phyloP scores from a whole-genome alignment of 2,329 filamentous ascomycete genomes.

The Fusarium tricinctum region DNA sequence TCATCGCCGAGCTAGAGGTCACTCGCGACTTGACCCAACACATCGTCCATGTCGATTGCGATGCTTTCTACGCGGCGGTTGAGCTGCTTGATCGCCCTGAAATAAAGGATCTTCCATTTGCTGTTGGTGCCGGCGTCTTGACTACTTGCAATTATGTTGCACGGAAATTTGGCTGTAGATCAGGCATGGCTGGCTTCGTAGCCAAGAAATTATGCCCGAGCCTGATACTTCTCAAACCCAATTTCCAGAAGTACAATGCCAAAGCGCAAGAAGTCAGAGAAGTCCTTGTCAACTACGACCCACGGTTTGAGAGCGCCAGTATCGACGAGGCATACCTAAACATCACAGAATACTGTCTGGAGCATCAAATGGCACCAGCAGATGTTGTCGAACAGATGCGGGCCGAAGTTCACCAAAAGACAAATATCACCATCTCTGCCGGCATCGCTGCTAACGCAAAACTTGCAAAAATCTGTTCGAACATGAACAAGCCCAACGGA shows the following conservation, averaged over 20 bases:
- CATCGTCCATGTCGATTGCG: slow-evolving; percentile 94
- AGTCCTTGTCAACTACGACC: slow-evolving; percentile 88
- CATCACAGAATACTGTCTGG: slow-evolving; percentile 85
- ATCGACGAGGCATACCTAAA: slow-evolving; percentile 98
- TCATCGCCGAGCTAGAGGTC: slow-evolving; percentile 83
- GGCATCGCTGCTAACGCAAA: slow-evolving; percentile 95
- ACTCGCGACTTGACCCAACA: slow-evolving; percentile 85
- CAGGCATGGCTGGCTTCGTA: slow-evolving; percentile 96
- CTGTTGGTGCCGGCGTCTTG: slow-evolving; percentile 80
- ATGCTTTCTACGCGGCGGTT: slow-evolving; percentile 97
- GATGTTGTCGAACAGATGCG: slow-evolving; percentile 84
- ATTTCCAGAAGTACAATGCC: slow-evolving; percentile 90
- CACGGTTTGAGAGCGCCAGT: slow-evolving; percentile 91
- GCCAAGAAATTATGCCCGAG: slow-evolving; percentile 94
- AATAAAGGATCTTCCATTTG: slow-evolving; percentile 87
- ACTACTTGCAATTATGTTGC: slow-evolving; percentile 88
- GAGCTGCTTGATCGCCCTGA: slow-evolving; percentile 88
- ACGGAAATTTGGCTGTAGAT: slow-evolving; percentile 89
- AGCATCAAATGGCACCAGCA: slow-evolving; percentile 76
- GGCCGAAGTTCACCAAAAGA: slow-evolving; percentile 78
- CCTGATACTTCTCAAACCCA: slow-evolving; percentile 83
- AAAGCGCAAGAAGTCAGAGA: slow-evolving; percentile 91
- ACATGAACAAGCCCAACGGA: slow-evolving; percentile 96
- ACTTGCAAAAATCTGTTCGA: slow-evolving; percentile 94
- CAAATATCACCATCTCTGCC: slow-evolving; percentile 90